Evolutionary conservation across 2,329 filamentous ascomycete genomes (phyloP).

Genomic region (Cylindrodendrum hubeiense): DNA sequence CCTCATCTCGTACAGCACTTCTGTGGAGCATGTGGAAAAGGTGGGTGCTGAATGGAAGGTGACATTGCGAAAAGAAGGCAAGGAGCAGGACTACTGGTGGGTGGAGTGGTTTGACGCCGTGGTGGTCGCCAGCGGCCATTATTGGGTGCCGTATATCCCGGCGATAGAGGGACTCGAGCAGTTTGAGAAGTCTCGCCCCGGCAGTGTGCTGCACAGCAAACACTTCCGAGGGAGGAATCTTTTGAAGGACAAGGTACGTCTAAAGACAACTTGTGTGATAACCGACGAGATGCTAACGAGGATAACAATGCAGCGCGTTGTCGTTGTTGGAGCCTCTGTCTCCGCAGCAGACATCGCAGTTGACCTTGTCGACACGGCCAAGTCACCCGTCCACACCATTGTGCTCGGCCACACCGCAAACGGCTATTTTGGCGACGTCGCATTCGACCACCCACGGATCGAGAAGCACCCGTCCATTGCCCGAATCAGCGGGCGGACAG

Average conservation of each 20-base stretch:
- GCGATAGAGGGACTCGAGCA: slow-evolving; percentile 60
- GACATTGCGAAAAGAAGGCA: slow-evolving; percentile 55
- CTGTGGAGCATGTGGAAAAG: slow-evolving; percentile 69
- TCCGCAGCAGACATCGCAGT: slow-evolving; percentile 72
- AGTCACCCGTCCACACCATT: slow-evolving; percentile 63
- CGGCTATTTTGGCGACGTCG: slow-evolving; percentile 69
- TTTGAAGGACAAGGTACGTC: slow-evolving; percentile 58
- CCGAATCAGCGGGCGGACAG: slow-evolving; percentile 57
- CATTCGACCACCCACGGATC: slow-evolving; percentile 69
- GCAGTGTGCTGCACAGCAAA: slow-evolving; percentile 67
- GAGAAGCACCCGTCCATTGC: slow-evolving; percentile 60
- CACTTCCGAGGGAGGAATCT: slow-evolving; percentile 61
- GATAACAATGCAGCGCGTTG: slow-evolving; percentile 59
- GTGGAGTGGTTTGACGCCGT: slow-evolving; percentile 71
- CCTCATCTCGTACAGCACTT: slow-evolving; percentile 67
- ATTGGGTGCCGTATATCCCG: slow-evolving; percentile 68
- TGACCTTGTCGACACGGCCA: slow-evolving; percentile 61
- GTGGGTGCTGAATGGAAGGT: slow-evolving; percentile 63
- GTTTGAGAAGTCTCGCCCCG: slow-evolving; percentile 58
- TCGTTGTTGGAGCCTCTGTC: slow-evolving; percentile 73
- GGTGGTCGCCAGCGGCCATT: slow-evolving; percentile 71
- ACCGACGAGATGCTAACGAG: not conserved
- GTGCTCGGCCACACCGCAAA: slow-evolving; percentile 60
- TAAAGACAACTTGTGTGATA: not conserved
- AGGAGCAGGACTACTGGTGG: slow-evolving; percentile 69